These are phyloP conservation scores for Citrus reticulata DNA, from an alignment of 345 rosid species.

Conservation along the genomic window DNA sequence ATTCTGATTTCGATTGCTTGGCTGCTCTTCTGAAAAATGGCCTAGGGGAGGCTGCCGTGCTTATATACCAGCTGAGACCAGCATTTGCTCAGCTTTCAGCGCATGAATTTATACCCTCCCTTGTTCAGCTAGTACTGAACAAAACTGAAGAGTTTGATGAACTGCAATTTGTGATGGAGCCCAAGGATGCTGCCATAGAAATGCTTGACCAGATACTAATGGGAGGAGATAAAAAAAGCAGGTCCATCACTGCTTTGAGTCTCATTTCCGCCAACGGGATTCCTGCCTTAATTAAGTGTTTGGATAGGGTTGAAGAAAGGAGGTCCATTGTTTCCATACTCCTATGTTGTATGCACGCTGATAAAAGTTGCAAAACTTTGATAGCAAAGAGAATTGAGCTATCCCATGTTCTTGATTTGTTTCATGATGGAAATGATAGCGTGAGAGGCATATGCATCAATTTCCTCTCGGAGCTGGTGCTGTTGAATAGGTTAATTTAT, in stretches of 20 bases:
- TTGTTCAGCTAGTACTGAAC: conserved; percentile 39
- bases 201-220: conserved; percentile 59
- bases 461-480: conserved; percentile 53
- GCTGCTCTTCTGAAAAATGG: conserved; percentile 61
- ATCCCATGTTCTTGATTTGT: conserved; percentile 50
- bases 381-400: conserved; percentile 46
- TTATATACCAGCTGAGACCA: conserved; percentile 53
- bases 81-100: conserved; percentile 45
- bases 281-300: conserved; percentile 45
- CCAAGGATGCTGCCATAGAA: conserved; percentile 51
- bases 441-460: conserved; percentile 49
- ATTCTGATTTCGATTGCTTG: conserved; percentile 58
- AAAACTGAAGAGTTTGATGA: conserved; percentile 34
- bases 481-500: conserved; percentile 43
- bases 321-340: conserved; percentile 45
- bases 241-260: conserved; percentile 32
- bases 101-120: conserved; percentile 50
- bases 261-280: conserved; percentile 49
- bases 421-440: conserved; percentile 51
- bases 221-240: conserved; percentile 46
- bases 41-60: conserved; percentile 53
- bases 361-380: conserved; percentile 44
- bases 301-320: conserved; percentile 44
- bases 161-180: conserved; percentile 39
- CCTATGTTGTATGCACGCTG: conserved; percentile 49